These are phyloP conservation scores for Rusavskia elegans DNA, from an alignment of 495 filamentous ascomycete species.

Conservation along the genomic window DNA sequence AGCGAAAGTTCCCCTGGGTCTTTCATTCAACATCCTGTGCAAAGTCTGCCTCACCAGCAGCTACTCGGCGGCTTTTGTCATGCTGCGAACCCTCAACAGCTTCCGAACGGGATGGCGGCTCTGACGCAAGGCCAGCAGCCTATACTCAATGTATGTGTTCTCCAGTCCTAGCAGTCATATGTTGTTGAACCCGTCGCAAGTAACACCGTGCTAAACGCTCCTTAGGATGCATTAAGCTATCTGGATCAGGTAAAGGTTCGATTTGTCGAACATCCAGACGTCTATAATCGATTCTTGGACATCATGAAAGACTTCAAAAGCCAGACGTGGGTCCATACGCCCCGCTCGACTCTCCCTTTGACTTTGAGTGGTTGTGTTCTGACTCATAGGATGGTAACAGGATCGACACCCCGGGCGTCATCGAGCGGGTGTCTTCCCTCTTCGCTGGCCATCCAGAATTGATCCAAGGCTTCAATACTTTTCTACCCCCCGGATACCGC, in stretches of 20 bases:
- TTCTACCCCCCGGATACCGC: conserved; percentile 88
- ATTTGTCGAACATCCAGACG: conserved; percentile 91
- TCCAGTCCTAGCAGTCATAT: too few species aligned
- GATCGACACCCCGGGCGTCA: conserved; percentile 96
- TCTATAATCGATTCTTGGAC: conserved; percentile 94
- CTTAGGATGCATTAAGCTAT: conserved; percentile 91
- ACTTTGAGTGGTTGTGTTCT: not conserved
- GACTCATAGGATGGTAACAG: conserved; percentile 25
- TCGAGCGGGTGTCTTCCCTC: conserved; percentile 88
- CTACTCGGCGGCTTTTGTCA: conserved; percentile 39
- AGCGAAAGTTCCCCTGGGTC: conserved; percentile 41
- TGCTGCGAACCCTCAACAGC: conserved; percentile 27
- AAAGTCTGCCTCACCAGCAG: conserved; percentile 37
- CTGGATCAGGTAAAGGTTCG: conserved; percentile 98
- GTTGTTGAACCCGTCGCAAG: not conserved
- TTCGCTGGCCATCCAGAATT: conserved; percentile 94
- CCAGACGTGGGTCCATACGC: conserved; percentile 54
- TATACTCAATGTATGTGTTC: conserved; percentile 65
- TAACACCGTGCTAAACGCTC: not conserved
- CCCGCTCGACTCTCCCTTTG: not conserved
- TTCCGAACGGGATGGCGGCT: conserved; percentile 38
- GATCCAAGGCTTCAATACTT: conserved; percentile 98
- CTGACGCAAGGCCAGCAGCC: conserved; percentile 75
- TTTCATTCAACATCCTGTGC: conserved; percentile 45
- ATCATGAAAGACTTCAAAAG: conserved; percentile 99